phyloP scores from a whole-genome alignment of 305 asterid species.

The Fraxinus angustifolia region DNA sequence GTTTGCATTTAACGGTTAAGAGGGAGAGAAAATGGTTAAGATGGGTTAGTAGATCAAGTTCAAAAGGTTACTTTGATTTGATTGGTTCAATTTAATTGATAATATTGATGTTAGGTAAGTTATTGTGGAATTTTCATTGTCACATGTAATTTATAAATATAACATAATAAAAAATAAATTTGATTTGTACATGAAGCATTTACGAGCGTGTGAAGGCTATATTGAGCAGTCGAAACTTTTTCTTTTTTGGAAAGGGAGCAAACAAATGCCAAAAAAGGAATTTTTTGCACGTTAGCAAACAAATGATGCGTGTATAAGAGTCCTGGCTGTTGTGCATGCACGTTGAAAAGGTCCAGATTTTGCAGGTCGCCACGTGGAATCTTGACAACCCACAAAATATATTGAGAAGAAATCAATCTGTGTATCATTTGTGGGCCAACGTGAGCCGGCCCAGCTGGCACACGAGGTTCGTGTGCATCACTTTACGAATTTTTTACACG shows the following conservation, averaged over 20 bases:
- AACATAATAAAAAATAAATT: no score
- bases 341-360: not conserved
- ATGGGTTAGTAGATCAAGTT: not conserved
- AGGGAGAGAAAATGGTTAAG: not conserved
- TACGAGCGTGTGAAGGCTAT: not conserved
- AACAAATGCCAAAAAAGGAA: not conserved
- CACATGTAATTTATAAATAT: not conserved
- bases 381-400: not conserved
- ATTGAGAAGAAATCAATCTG: not conserved
- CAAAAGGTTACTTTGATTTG: not conserved
- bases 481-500: not conserved
- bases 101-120: not conserved
- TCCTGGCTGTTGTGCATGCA: not conserved
- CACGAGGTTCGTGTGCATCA: slow-evolving; percentile 3
- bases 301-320: not conserved
- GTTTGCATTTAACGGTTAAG: not conserved
- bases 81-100: no score
- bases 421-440: not conserved
- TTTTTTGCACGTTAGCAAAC: not conserved
- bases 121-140: not conserved
- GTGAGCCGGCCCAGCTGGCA: not conserved
- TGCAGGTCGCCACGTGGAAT: not conserved
- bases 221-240: not conserved
- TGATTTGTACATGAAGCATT: not conserved
- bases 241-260: not conserved